Evolutionary conservation across 495 filamentous ascomycete species (phyloP), one percentile per base, ranked within the genome.

Genomic region (Diplogelasinospora grovesii): DNA sequence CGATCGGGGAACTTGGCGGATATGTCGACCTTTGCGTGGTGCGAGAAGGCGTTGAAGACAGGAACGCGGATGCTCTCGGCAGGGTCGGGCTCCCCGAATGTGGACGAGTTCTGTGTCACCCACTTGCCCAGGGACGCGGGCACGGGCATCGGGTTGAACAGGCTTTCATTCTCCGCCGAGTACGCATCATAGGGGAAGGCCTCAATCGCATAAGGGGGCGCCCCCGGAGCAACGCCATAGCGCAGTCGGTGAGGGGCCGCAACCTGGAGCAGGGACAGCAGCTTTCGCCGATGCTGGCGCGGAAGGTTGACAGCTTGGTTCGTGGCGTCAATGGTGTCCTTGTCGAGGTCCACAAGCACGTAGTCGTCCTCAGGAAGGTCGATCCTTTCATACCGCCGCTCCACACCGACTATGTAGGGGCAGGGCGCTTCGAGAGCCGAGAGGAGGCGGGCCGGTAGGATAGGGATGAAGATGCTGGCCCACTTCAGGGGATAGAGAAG

Each of bases 341-440:
- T 76, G 64, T 98, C 92, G 26, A 98, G 71, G 61, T 98, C 92
- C 27, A 96, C 88, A 22, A 96, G 64, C 13, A 96, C 89, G 57
- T 90, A 96, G 55, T 97, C 92, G 51, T 97, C 92, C n/a, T 94
- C 86, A 0, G 92, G 92, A 23, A 95, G 73, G 43, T 93, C 85
- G 36, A 93, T 78, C 48, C 83, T 83, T 47, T 96, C 92, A 62
- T 96, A 98, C 27, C 92, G 78, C 38, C 87, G 75, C 60, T 98
- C 92, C 26, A 98, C 86, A 30, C 92, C 92, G 14, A 95, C 85
- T 43, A 98, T 95, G 54, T 96, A 98, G 0, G 92, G 92, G 47
- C 92, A 97, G 13, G 92, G 92, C 1, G 92, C 92, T 53, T 97
- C 90, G 14, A 97, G 71, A 6, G 86, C 89, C 40, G 89, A 87